Base-by-base conservation (phyloP, 345 rosid genomes). In the Gossypium herbaceum region DNA sequence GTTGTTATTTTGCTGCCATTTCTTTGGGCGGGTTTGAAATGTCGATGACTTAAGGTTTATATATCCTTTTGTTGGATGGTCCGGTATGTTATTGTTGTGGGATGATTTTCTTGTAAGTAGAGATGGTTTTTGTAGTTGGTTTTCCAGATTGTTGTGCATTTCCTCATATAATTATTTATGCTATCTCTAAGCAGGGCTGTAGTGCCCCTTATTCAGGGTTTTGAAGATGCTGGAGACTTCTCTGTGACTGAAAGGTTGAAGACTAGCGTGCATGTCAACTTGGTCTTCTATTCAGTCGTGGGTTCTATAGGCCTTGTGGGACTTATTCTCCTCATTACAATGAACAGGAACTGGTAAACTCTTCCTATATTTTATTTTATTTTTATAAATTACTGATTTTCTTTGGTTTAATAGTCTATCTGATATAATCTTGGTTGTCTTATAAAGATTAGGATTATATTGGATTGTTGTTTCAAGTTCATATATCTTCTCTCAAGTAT, bases 141-240 rank as follows among this genome's bases (percentile, higher is more conserved):
- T 56, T 80, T 74, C 68, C 72, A 45, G 73, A 68, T 80, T 51
- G 54, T 80, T 75, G 77, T 81, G 72, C 27, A 62, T 77, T 68
- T 80, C 81, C 86, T 85, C 87, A 84, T 82, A 58, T 79, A 66
- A 83, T 59, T 59, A 25, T 81, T 75, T 80, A 81, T 79, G 79
- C 86, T 81, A 85, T 88, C 83, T 86, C 86, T 87, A 85, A 86
- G 84, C 97, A 96, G 99, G 99, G 97, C 95, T 80, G 97, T 89
- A 86, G 98, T 86, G 85, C 98, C 99, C 84, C 97, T 96, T 82
- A 88, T 96, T 76, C 98, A 93, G 95, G 99, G 99, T 86, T 96
- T 86, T 66, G 99, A 96, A 92, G 99, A 93, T 89, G 99, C 98
- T 59, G 99, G 99, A 71, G 99, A 96, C 84, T 96, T 96, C 76